Evolutionary conservation across 78 protist species (phyloP).

Genomic region (Dictyostelium citrinum): DNA sequence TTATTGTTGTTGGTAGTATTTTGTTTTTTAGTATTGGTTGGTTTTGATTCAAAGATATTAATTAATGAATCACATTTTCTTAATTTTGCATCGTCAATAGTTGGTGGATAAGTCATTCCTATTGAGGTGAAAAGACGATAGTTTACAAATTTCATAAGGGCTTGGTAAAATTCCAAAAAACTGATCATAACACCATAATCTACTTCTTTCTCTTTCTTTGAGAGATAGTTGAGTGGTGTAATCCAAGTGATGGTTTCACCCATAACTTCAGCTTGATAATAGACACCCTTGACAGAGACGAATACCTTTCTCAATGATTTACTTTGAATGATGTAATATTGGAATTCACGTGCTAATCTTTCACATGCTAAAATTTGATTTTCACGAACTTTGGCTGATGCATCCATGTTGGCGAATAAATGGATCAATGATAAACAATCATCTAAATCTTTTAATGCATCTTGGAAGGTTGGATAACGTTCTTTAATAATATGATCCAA

Average conservation of each 20-base stretch:
- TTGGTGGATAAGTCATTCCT: slow-evolving; percentile 90
- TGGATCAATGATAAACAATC: slow-evolving; percentile 92
- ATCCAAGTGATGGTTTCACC: slow-evolving; percentile 95
- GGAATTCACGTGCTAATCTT: slow-evolving; percentile 82
- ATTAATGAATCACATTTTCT: neutral
- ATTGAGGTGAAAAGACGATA: slow-evolving; percentile 80
- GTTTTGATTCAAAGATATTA: neutral
- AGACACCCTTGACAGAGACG: slow-evolving; percentile 96
- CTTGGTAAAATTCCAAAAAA: slow-evolving; percentile 93
- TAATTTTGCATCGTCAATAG: neutral
- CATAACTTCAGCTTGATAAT: slow-evolving; percentile 92
- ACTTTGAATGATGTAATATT: slow-evolving; percentile 62
- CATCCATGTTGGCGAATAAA: slow-evolving; percentile 87
- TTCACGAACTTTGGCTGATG: slow-evolving; percentile 34
- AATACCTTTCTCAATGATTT: slow-evolving; percentile 87
- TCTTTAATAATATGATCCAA: slow-evolving; percentile 76
- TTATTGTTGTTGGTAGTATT: neutral
- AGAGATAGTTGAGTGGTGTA: slow-evolving; percentile 90
- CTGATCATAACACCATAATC: slow-evolving; percentile 91
- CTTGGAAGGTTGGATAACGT: slow-evolving; percentile 95
- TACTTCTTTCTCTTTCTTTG: slow-evolving; percentile 75
- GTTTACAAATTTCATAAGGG: slow-evolving; percentile 89
- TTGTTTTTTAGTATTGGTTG: neutral
- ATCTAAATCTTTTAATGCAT: slow-evolving; percentile 95
- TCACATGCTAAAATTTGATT: slow-evolving; percentile 55